Conservation (phyloP, 345 rosid genomes). For the Populus pruinosa region DNA sequence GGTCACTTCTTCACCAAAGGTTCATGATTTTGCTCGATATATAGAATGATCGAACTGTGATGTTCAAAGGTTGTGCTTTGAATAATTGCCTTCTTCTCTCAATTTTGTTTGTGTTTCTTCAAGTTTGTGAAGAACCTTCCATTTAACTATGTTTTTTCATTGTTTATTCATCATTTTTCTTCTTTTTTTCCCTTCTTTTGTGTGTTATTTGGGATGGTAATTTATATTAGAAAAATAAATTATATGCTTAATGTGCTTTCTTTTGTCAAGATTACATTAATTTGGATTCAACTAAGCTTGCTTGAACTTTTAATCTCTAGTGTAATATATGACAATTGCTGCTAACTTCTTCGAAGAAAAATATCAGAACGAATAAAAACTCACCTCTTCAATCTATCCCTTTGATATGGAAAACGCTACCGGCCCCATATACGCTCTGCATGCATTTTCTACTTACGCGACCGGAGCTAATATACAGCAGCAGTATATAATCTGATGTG, state of each 20-base stretch:
- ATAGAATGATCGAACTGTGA: neutral
- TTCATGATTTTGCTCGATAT: neutral
- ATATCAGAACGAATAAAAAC: neutral
- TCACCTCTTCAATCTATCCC: neutral
- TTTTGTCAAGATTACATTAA: neutral
- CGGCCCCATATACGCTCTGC: too few species aligned
- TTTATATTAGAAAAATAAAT: neutral
- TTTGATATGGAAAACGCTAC: neutral
- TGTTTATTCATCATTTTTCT: neutral
- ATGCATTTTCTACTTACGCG: too few species aligned
- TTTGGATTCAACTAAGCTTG: neutral
- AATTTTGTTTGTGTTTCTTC: neutral
- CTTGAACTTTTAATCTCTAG: too few species aligned
- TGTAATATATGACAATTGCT: neutral
- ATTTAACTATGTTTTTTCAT: neutral
- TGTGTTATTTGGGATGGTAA: too few species aligned
- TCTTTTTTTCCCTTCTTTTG: neutral
- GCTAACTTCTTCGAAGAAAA: neutral
- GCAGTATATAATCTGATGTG: neutral
- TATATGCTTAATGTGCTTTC: neutral
- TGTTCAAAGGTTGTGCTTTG: neutral
- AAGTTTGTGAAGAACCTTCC: neutral
- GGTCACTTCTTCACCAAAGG: neutral
- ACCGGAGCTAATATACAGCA: too few species aligned
- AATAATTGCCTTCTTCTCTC: neutral